Percentiles rank a stretch among this genome's conserved stretches.
phyloP scores from a whole-genome alignment of 202 grass and related monocot species.

The Saccharum hybrid region DNA sequence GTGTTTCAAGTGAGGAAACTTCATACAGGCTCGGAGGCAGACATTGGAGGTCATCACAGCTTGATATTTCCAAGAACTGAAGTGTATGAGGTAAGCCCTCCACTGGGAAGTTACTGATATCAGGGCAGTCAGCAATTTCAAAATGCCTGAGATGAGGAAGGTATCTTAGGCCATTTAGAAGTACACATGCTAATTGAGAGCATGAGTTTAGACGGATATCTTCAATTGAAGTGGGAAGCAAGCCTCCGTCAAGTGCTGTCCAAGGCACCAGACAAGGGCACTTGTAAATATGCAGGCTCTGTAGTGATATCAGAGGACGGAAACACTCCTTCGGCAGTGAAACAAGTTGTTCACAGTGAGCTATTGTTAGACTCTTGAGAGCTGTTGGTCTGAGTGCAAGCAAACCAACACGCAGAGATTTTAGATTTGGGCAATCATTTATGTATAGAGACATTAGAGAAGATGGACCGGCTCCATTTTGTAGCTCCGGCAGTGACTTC shows the following conservation, averaged over 20 bases:
- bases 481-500: constrained; percentile 59
- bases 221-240: constrained; percentile 64
- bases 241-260: constrained; percentile 55
- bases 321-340: constrained; percentile 70
- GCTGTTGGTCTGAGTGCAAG: constrained; percentile 39
- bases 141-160: constrained; percentile 58
- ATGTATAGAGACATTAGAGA: constrained; percentile 65
- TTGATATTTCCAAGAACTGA: constrained; percentile 55
- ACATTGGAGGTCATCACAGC: constrained; percentile 64
- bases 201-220: constrained; percentile 62
- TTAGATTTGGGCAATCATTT: constrained; percentile 60
- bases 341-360: constrained; percentile 61
- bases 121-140: constrained; percentile 61
- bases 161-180: constrained; percentile 55
- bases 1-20: constrained; percentile 58
- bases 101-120: constrained; percentile 47
- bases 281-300: constrained; percentile 63
- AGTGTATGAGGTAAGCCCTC: constrained; percentile 55
- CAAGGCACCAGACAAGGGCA: constrained; percentile 63
- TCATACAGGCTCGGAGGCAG: constrained; percentile 50
- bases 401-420: constrained; percentile 62
- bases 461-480: constrained; percentile 42
- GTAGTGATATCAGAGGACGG: constrained; percentile 56
- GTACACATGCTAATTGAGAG: constrained; percentile 53
- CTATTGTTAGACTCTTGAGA: constrained; percentile 61